phyloP scores from a whole-genome alignment of 306 rosid species.

The Oxytropis ochrocephala region DNA sequence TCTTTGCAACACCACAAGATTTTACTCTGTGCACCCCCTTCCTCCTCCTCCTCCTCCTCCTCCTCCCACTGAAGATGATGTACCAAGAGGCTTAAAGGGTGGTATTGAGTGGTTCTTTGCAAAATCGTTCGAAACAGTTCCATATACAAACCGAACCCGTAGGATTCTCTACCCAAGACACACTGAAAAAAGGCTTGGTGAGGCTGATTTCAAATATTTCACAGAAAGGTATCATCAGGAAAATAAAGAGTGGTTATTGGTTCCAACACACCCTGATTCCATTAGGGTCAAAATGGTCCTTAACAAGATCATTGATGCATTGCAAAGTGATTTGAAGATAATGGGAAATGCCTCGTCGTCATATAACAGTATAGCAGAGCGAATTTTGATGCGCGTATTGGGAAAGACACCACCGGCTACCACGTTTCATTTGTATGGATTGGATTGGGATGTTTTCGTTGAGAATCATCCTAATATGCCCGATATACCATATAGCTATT shows the following conservation, averaged over 20 bases:
- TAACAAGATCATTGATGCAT: neutral
- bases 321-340: neutral
- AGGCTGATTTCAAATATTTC: neutral
- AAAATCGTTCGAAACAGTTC: neutral
- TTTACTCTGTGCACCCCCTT: too few species aligned
- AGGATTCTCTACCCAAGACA: neutral
- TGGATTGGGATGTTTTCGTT: constrained; percentile 81
- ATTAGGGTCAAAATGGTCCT: neutral
- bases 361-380: too few species aligned
- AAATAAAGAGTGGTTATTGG: neutral
- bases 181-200: neutral
- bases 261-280: neutral
- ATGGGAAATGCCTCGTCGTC: neutral
- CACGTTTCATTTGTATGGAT: constrained; percentile 66
- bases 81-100: too few species aligned
- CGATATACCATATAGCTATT: constrained; percentile 29
- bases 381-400: constrained; percentile 7
- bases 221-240: too few species aligned
- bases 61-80: too few species aligned
- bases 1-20: too few species aligned
- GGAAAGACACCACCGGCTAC: constrained; percentile 23
- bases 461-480: constrained; percentile 43
- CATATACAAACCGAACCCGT: neutral
- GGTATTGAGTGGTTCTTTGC: too few species aligned
- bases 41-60: too few species aligned